These are phyloP conservation scores for Nissolia schottii DNA, from an alignment of 306 rosid genomes.

Conservation along the genomic window DNA sequence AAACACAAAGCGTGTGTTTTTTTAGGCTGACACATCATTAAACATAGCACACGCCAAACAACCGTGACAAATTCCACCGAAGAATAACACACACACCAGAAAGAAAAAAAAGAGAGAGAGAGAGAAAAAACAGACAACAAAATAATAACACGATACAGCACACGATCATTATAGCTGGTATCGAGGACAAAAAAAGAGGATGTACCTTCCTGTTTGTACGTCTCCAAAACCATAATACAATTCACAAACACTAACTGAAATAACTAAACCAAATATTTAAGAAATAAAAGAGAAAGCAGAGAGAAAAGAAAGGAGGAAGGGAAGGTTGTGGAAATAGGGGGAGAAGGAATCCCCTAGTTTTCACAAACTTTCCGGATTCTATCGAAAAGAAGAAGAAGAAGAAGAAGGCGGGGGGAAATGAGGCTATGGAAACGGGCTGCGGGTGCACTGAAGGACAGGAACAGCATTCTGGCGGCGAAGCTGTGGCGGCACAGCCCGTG, in stretches of 20 bases:
- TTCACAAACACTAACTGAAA: neutral
- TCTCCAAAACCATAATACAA: neutral
- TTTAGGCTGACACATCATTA: neutral
- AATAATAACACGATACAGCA: neutral
- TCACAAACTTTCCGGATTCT: neutral
- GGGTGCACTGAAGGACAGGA: slow-evolving; percentile 69
- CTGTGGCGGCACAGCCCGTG: slow-evolving; percentile 35
- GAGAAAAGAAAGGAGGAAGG: neutral
- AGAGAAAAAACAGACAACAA: too few species aligned
- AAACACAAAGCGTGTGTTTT: neutral
- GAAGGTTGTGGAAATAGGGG: slow-evolving; percentile 6
- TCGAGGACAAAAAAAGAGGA: neutral
- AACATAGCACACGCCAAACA: neutral
- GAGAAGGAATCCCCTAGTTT: neutral
- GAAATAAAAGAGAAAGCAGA: neutral
- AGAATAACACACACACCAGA: neutral
- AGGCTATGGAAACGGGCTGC: slow-evolving; percentile 57
- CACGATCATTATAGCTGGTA: neutral
- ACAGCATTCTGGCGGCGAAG: slow-evolving; percentile 61
- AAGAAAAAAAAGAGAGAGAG: too few species aligned
- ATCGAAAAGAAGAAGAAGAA: neutral
- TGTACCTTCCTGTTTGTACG: neutral
- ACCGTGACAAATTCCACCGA: slow-evolving; percentile 9
- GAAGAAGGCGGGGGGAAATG: slow-evolving; percentile 33
- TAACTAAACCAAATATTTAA: neutral